Evolutionary conservation across 2,329 filamentous ascomycete genomes (phyloP).

Genomic region (Paramyrothecium roridum): DNA sequence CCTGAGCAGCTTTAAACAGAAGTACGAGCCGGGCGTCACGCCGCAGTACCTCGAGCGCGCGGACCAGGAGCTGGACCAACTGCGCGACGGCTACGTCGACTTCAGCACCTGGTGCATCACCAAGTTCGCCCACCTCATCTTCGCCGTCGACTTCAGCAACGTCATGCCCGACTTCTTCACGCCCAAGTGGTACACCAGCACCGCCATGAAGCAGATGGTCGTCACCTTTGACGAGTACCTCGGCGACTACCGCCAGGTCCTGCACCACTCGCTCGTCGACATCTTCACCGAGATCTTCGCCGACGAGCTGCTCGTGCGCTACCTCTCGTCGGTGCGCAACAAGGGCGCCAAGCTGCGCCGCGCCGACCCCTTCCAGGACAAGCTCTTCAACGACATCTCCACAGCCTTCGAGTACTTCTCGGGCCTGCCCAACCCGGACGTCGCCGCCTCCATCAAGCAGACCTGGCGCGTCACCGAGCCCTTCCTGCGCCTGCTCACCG

Average conservation of each 20-base stretch:
- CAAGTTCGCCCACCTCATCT: constrained; percentile 82
- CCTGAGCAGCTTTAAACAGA: constrained; percentile 79
- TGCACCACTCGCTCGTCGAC: constrained; percentile 84
- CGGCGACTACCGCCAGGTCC: constrained; percentile 75
- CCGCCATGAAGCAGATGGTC: constrained; percentile 88
- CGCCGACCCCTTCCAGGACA: constrained; percentile 82
- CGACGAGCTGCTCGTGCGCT: constrained; percentile 84
- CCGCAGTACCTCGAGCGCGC: constrained; percentile 76
- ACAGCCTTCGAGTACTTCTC: constrained; percentile 89
- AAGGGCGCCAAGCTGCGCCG: constrained; percentile 85
- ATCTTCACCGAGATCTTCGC: constrained; percentile 92
- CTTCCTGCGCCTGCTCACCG: constrained; percentile 75
- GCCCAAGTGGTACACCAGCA: constrained; percentile 79
- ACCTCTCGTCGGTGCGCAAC: constrained; percentile 83
- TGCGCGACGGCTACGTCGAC: constrained; percentile 92
- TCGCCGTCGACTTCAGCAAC: constrained; percentile 80
- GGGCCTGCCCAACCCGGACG: constrained; percentile 65
- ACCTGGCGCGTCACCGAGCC: constrained; percentile 90
- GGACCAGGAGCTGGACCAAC: constrained; percentile 66
- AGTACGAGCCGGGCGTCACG: constrained; percentile 78
- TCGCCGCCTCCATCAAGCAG: constrained; percentile 73
- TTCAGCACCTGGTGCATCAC: constrained; percentile 89
- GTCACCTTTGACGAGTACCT: constrained; percentile 96
- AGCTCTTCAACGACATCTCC: constrained; percentile 89
- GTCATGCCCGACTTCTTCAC: constrained; percentile 92